Base-by-base conservation (phyloP, 2,329 filamentous ascomycete genomes). In the Fusarium sp. region DNA sequence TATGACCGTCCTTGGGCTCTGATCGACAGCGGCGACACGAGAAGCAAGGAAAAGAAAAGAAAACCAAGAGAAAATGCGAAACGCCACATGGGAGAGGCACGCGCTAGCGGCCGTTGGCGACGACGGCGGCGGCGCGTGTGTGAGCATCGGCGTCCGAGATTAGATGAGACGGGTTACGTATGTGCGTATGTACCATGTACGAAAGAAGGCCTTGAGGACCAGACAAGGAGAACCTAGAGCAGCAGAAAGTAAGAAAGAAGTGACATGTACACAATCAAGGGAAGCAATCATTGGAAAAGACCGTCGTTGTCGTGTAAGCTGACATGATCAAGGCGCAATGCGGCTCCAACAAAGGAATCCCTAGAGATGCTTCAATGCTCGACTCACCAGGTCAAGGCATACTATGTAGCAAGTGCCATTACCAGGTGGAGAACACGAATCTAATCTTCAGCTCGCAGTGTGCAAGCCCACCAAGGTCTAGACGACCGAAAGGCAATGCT, bases 31-130 rank as follows among this genome's bases (percentile, higher is more conserved):
- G 14, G 45, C 45, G 27, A 54, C 20, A 64, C 65, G 61, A 71
- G 32, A 56, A 61, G 37, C 39, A 37, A 67, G 30, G n/a, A 34
- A 63, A 56, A 57, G 43, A 45, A 66, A 48, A 64, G 41, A 30
- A 25, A 66, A 56, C 50, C 48, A 54, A 66, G 52, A 66, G 48
- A 30, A 20, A 65, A 72, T 64, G 70, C 61, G 72, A 77, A 70
- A 73, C 75, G 72, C 68, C 70, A 76, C 70, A 77, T 74, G 77
- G 70, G 63, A 70, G 48, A 50, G 16, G 64, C 68, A 56, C 67
- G 69, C 77, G 67, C 76, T 79, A 78, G 73, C 73, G 76, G 76
- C 77, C 77, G 77, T 79, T 79, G 73, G 64, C 61, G 64, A 73
- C 73, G 75, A 66, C 73, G 66, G 64, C 60, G 64, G 56, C 41